A percentile compares a stretch with the other conserved stretches of the same genome.
Conservation (phyloP, 192 early-diverging fungal genomes). For the Phycomyces nitens region DNA sequence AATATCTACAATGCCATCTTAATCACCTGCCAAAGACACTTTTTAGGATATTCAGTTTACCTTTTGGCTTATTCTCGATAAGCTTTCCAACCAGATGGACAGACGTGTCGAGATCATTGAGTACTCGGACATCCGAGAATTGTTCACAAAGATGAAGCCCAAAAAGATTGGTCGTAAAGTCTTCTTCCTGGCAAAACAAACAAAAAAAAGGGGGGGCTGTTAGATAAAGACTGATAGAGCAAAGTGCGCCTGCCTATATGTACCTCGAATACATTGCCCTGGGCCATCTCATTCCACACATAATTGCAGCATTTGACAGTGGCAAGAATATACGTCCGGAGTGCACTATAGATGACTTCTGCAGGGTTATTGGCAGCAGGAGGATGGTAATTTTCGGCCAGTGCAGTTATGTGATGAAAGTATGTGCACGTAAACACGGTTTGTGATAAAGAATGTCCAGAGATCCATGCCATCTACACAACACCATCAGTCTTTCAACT, state of each 20-base stretch:
- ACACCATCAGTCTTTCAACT: too few relatives aligned
- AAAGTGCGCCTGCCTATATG: not conserved
- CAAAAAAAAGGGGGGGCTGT: too few relatives aligned
- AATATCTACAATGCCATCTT: not conserved
- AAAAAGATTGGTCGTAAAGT: conserved; percentile 57
- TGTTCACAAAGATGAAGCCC: conserved; percentile 45
- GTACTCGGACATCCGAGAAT: conserved; percentile 29
- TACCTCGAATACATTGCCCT: conserved; percentile 55
- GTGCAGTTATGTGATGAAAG: conserved; percentile 39
- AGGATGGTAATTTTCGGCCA: conserved; percentile 12
- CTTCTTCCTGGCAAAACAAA: conserved; percentile 45
- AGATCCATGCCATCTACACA: conserved; percentile 55
- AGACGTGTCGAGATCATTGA: conserved; percentile 36
- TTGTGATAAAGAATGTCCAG: conserved; percentile 58
- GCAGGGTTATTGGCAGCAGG: not conserved
- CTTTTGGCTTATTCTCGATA: not conserved
- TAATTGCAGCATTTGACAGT: conserved; percentile 48
- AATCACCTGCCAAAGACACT: not conserved
- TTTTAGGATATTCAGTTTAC: not conserved
- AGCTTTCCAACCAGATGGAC: conserved; percentile 16
- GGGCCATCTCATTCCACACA: conserved; percentile 53
- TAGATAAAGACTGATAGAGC: too few relatives aligned
- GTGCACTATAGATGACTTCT: conserved; percentile 37
- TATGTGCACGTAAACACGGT: conserved; percentile 58
- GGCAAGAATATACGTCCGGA: conserved; percentile 47